These are phyloP conservation scores for Neonectria coccinea DNA, from an alignment of 2,329 filamentous ascomycete genomes.

Conservation along the genomic window DNA sequence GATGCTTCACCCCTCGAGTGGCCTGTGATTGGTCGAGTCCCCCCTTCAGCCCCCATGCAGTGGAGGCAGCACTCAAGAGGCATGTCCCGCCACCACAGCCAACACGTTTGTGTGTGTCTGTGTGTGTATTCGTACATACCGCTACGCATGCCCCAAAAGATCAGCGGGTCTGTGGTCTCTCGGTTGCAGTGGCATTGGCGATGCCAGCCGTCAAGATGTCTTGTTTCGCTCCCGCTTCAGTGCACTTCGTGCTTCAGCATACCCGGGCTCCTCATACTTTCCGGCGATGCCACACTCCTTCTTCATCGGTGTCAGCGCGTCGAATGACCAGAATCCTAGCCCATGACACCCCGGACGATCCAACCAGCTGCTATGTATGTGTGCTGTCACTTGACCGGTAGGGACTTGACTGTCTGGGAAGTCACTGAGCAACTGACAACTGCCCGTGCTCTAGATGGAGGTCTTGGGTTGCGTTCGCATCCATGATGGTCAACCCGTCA, in stretches of 20 bases:
- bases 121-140: slow-evolving; percentile 7
- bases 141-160: slow-evolving; percentile 1
- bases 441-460: background rate
- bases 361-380: background rate
- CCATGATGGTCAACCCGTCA: background rate
- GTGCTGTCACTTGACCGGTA: background rate
- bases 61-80: slow-evolving; percentile 28
- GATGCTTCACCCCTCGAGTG: slow-evolving; percentile 15
- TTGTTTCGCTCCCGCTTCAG: slow-evolving; percentile 3
- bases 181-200: slow-evolving; percentile 3
- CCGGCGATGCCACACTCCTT: slow-evolving; percentile 2
- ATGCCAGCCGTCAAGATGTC: slow-evolving; percentile 5
- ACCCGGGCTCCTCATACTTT: background rate
- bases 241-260: background rate
- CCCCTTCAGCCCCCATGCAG: slow-evolving; percentile 26
- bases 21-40: slow-evolving; percentile 27
- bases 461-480: background rate
- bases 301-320: background rate
- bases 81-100: slow-evolving; percentile 33
- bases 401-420: background rate
- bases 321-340: slow-evolving; percentile 5
- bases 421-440: background rate
- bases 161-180: slow-evolving; percentile 5
- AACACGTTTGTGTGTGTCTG: slow-evolving; percentile 24
- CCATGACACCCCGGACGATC: background rate